A percentile compares a stretch with the other conserved stretches of the same genome.
These are phyloP conservation scores for Fusarium sp. DNA, from an alignment of 2,329 filamentous ascomycete genomes.

Conservation along the genomic window DNA sequence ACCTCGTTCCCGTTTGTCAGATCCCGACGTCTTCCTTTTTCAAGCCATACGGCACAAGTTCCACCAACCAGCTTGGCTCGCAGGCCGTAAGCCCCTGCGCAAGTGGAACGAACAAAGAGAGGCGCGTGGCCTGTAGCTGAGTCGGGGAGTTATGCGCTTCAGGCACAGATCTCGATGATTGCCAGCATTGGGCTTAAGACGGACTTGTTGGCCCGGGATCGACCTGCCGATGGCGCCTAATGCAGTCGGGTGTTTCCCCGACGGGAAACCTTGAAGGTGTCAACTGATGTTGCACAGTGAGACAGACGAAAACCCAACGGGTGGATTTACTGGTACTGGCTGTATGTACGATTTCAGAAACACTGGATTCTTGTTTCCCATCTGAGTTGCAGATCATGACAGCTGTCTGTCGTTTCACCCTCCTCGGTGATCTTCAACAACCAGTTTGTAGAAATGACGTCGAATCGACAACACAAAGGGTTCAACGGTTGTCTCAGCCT, in stretches of 20 bases:
- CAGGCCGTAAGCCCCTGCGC: slow-evolving; percentile 18
- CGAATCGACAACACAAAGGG: background rate
- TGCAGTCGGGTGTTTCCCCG: slow-evolving; percentile 9
- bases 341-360: background rate
- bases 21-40: slow-evolving; percentile 1
- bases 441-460: slow-evolving; percentile 37
- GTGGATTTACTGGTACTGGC: background rate
- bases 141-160: background rate
- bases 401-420: slow-evolving; percentile 34
- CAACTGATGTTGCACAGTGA: background rate
- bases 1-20: slow-evolving; percentile 17
- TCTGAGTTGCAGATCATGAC: slow-evolving; percentile 34
- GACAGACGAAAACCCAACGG: background rate
- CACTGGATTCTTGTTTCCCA: slow-evolving; percentile 12
- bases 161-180: slow-evolving; percentile 38
- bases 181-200: slow-evolving; percentile 27
- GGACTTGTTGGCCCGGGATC: slow-evolving; percentile 10
- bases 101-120: background rate
- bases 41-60: background rate
- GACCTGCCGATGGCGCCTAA: slow-evolving; percentile 19
- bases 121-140: background rate
- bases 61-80: slow-evolving; percentile 5
- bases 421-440: background rate
- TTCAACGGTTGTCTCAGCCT: background rate
- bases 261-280: background rate